Evolutionary conservation across 1,284 basidiomycete species (phyloP).

Genomic region (Stereum hirsutum): DNA sequence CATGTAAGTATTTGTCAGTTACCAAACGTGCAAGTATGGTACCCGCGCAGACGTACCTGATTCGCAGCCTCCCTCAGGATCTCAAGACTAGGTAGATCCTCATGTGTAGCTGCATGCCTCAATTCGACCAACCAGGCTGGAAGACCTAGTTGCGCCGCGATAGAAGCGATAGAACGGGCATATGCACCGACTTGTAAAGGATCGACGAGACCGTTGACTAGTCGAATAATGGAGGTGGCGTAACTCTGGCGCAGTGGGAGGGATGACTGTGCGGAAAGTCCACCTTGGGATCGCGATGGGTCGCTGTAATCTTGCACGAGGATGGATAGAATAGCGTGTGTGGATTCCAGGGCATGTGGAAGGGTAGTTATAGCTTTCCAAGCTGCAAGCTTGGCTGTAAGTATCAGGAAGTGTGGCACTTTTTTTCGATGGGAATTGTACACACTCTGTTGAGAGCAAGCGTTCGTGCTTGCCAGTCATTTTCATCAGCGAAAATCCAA

Average conservation of each 20-base stretch:
- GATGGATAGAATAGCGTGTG: conserved; percentile 58
- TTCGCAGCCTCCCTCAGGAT: conserved; percentile 70
- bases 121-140: conserved; percentile 92
- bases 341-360: conserved; percentile 68
- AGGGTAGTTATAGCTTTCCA: conserved; percentile 66
- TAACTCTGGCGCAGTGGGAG: conserved; percentile 57
- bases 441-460: conserved; percentile 64
- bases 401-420: not conserved
- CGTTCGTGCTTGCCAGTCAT: conserved; percentile 43
- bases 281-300: conserved; percentile 9
- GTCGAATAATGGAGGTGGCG: conserved; percentile 73
- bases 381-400: conserved; percentile 51
- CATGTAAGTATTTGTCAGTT: not conserved
- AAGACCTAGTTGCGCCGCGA: conserved; percentile 80
- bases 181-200: conserved; percentile 83
- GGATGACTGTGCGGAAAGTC: conserved; percentile 23
- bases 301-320: conserved; percentile 49
- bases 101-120: conserved; percentile 92
- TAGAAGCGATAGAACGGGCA: conserved; percentile 84
- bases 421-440: conserved; percentile 6
- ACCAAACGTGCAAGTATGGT: not conserved
- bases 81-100: conserved; percentile 84
- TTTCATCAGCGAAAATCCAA: conserved; percentile 69
- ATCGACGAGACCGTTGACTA: conserved; percentile 94
- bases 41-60: conserved; percentile 39